Percentiles rank a stretch among this genome's conserved stretches.
These are phyloP conservation scores for Phytophthora melonis DNA, from an alignment of 352 stramenopile genomes.

Conservation along the genomic window DNA sequence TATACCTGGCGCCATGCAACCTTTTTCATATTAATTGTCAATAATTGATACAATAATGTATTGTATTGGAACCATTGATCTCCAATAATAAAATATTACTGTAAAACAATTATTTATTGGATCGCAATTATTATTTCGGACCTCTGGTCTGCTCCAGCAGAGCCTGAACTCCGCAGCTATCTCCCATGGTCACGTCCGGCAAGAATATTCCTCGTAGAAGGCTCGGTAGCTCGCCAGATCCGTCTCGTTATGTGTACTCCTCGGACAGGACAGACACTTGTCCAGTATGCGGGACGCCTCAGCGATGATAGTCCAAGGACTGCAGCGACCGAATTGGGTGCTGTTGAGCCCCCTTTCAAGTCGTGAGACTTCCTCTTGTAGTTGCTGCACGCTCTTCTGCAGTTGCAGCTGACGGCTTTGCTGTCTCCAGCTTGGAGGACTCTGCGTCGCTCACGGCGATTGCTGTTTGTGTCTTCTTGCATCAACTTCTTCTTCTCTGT, in stretches of 20 bases:
- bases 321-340: background rate
- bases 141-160: slow-evolving; percentile 19
- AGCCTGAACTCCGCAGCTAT: slow-evolving; percentile 7
- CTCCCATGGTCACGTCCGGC: slow-evolving; percentile 23
- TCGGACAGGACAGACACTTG: background rate
- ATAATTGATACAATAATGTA: too few relatives aligned
- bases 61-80: too few relatives aligned
- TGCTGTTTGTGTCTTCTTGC: background rate
- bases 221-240: background rate
- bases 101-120: too few relatives aligned
- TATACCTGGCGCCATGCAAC: too few relatives aligned
- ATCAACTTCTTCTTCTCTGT: background rate
- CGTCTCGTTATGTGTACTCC: too few relatives aligned
- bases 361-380: background rate
- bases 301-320: background rate
- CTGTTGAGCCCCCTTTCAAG: background rate
- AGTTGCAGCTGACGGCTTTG: background rate
- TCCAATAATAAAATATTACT: too few relatives aligned
- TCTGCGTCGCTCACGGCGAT: background rate
- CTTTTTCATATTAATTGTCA: too few relatives aligned
- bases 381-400: background rate
- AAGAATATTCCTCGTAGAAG: slow-evolving; percentile 23
- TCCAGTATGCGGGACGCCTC: background rate
- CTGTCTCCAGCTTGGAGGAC: slow-evolving; percentile 9
- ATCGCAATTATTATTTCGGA: too few relatives aligned